These are phyloP conservation scores for Populus deltoides DNA, from an alignment of 345 rosid species.

Conservation along the genomic window DNA sequence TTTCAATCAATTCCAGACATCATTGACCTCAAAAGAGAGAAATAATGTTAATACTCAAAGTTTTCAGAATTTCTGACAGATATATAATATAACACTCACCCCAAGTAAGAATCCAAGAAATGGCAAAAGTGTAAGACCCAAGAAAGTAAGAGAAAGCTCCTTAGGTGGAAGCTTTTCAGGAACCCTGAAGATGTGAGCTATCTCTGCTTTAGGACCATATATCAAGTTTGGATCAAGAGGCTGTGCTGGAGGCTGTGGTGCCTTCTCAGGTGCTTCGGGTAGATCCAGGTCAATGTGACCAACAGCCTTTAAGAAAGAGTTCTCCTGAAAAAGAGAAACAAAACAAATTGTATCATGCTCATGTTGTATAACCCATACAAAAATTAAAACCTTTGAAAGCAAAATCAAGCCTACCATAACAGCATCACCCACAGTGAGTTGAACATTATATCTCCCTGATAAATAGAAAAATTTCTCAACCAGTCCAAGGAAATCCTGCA, in stretches of 20 bases:
- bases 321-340: slow-evolving; percentile 53
- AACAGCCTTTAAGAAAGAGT: slow-evolving; percentile 64
- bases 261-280: slow-evolving; percentile 93
- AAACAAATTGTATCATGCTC: background rate
- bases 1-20: background rate
- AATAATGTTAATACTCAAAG: background rate
- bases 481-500: slow-evolving; percentile 87
- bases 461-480: slow-evolving; percentile 94
- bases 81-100: slow-evolving; percentile 50
- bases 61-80: background rate
- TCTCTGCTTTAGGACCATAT: slow-evolving; percentile 88
- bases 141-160: slow-evolving; percentile 77
- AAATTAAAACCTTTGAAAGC: background rate
- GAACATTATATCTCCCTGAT: slow-evolving; percentile 81
- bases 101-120: slow-evolving; percentile 75
- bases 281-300: slow-evolving; percentile 80
- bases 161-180: slow-evolving; percentile 88
- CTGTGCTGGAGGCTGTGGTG: slow-evolving; percentile 64
- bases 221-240: slow-evolving; percentile 60
- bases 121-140: slow-evolving; percentile 74
- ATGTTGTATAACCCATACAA: background rate
- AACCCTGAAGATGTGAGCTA: slow-evolving; percentile 72
- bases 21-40: background rate
- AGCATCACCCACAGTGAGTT: slow-evolving; percentile 87
- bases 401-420: slow-evolving; percentile 64